phyloP scores from a whole-genome alignment of 192 early-diverging fungal genomes.

The Coemansia sp. region DNA sequence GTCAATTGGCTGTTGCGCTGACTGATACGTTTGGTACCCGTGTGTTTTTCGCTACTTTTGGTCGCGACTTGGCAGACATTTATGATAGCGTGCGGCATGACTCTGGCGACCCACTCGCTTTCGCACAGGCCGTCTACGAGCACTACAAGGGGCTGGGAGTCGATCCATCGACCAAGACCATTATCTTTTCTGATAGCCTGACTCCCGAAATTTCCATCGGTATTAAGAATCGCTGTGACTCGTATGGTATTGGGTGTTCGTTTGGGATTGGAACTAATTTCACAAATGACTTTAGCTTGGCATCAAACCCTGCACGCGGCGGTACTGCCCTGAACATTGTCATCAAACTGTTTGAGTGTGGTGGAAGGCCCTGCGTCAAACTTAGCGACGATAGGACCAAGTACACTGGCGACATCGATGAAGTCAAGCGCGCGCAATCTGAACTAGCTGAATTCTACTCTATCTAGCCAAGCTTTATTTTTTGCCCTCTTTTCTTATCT shows the following conservation, averaged over 20 bases:
- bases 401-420: conserved; percentile 60
- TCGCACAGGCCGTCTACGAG: conserved; percentile 60
- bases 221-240: conserved; percentile 55
- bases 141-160: conserved; percentile 65
- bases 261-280: conserved; percentile 81
- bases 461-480: neutral
- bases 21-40: conserved; percentile 75
- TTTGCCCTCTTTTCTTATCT: neutral
- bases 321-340: conserved; percentile 73
- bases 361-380: conserved; percentile 66
- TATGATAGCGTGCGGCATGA: conserved; percentile 74
- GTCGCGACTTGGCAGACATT: conserved; percentile 52
- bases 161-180: conserved; percentile 63
- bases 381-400: conserved; percentile 72
- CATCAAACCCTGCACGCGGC: conserved; percentile 23
- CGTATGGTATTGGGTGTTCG: conserved; percentile 55
- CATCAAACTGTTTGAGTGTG: conserved; percentile 69
- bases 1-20: conserved; percentile 66
- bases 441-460: neutral
- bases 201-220: conserved; percentile 57
- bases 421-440: conserved; percentile 58
- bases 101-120: conserved; percentile 69
- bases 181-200: conserved; percentile 77
- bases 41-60: conserved; percentile 69
- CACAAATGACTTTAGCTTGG: conserved; percentile 69